Evolutionary conservation across 495 filamentous ascomycete species (phyloP).

Genomic region (Neurospora sp.): DNA sequence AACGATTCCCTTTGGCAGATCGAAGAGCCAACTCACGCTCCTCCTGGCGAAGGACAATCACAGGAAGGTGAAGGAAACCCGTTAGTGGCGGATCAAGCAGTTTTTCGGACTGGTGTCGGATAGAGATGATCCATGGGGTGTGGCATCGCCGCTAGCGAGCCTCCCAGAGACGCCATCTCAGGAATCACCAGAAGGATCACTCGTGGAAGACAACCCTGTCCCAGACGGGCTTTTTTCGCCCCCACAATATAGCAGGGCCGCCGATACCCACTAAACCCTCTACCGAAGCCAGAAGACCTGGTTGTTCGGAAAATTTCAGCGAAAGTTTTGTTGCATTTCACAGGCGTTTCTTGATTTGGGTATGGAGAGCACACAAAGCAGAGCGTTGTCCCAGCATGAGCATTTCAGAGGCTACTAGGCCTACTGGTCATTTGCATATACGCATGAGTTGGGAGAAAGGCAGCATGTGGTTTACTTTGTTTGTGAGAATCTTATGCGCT

Average conservation of each 20-base stretch:
- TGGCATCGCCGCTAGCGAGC: background rate
- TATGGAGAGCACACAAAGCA: background rate
- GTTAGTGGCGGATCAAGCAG: background rate
- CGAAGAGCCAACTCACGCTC: constrained; percentile 41
- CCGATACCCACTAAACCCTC: background rate
- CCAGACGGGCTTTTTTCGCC: background rate
- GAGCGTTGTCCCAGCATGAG: background rate
- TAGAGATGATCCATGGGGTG: background rate
- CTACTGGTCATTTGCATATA: background rate
- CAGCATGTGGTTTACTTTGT: background rate
- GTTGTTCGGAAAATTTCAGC: background rate
- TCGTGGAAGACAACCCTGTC: background rate
- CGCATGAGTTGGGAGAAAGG: background rate
- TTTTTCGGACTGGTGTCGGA: background rate
- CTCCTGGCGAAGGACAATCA: constrained; percentile 33
- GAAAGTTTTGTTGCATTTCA: background rate
- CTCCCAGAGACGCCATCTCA: background rate
- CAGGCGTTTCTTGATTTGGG: background rate
- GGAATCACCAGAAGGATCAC: background rate
- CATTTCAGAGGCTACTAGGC: background rate
- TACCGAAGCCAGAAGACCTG: background rate
- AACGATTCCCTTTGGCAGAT: constrained; percentile 31
- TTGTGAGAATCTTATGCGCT: background rate
- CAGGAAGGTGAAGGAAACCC: constrained; percentile 2
- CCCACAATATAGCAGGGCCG: background rate